Conservation (phyloP, 345 rosid genomes). For the Rhodamnia rubescens region DNA sequence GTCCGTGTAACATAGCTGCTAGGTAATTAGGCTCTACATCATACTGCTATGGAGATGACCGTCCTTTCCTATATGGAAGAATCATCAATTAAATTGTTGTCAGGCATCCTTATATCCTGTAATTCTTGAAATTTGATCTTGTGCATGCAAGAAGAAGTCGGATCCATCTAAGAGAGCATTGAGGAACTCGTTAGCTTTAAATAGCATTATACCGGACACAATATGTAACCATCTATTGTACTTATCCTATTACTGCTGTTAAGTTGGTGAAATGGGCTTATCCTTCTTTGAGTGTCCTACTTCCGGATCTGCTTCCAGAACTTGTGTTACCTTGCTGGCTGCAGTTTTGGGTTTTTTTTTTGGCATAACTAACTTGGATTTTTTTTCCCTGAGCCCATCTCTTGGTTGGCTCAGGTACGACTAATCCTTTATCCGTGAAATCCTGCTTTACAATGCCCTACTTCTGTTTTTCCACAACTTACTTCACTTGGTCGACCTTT, state of each 20-base stretch:
- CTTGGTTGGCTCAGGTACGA: not conserved
- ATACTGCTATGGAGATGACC: not conserved
- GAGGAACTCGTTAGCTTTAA: not conserved
- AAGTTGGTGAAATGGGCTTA: not conserved
- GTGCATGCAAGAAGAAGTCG: not conserved
- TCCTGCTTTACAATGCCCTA: not conserved
- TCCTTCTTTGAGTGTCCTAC: not conserved
- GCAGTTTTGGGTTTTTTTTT: not conserved
- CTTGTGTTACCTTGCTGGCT: not conserved
- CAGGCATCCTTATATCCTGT: not conserved
- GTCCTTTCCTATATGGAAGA: not conserved
- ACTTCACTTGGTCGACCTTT: not conserved
- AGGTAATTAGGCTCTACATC: not conserved
- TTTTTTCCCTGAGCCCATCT: not conserved
- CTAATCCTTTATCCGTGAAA: not conserved
- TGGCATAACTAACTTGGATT: not conserved
- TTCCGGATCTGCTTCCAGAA: not conserved
- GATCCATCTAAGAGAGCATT: not conserved
- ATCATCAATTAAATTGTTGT: not conserved
- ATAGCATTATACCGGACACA: not conserved
- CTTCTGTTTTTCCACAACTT: not conserved
- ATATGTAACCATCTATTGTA: not conserved
- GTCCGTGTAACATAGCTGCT: too few species aligned
- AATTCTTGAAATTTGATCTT: not conserved
- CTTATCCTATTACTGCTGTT: not conserved